Evolutionary conservation across 164 flowering plant genomes (phyloP), one percentile per base, ranked within the genome.

Genomic region (Macadamia tetraphylla): DNA sequence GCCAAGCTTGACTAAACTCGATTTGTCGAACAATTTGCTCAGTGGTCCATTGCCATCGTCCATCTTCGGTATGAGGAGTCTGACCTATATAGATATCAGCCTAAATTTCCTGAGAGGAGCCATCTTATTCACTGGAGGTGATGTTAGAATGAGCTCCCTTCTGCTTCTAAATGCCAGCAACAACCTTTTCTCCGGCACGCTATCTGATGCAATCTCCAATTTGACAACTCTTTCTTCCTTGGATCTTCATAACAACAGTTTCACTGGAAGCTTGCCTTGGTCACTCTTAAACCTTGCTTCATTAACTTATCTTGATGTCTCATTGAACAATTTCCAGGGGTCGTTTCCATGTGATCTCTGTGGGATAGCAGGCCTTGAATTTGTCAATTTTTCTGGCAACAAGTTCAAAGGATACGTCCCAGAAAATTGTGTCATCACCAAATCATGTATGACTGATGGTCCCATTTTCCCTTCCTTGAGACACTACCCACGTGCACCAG

Each of bases 251-350:
- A 80, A 75, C 73, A 87, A 87, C 71, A 63, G 66, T 53, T 29
- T 87, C 61, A 68, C 80, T 1, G 89, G 89, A 35, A 74, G 71
- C 60, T 69, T 87, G 65, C 88, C 92, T 29, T 7, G 40, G 12
- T 74, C 81, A 1, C 78, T 84, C 40, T 71, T 80, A 1, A 79
- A 72, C 35, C 79, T 85, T 18, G 74, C 75, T 59, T 72, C 81
- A 52, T 71, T 87, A 72, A 79, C 84, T 12, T 81, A 87, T 71
- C 84, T 87, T 14, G 89, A 87, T 71, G 63, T 87, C 40, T 87
- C 92, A 11, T 58, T 59, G 17, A 87, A 87, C 76, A 46, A 76
- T 18, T 79, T 87, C 53, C 77, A 72, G 49, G 73, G 70, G 3
- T 63, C 73, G 35, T 67, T 85, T 29, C 86, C 87, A 10, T 79